Evolutionary conservation across 2,329 filamentous ascomycete genomes (phyloP).

Genomic region (Aspergillus sp.): DNA sequence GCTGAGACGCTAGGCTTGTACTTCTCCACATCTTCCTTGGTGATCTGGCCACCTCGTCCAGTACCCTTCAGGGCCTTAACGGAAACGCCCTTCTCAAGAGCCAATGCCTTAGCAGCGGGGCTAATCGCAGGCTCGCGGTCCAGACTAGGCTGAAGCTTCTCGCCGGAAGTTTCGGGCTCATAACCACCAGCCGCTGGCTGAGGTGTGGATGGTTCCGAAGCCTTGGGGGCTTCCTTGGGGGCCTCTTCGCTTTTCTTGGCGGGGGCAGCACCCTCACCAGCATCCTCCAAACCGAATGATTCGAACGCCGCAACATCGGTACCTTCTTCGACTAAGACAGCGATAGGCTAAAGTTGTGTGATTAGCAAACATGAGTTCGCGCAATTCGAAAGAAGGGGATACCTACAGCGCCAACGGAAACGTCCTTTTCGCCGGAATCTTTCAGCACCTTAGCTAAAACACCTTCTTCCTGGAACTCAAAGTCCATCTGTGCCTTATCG

Average conservation of each 20-base stretch:
- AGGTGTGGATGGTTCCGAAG: constrained; percentile 64
- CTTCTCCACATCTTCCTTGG: constrained; percentile 91
- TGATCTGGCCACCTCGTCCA: constrained; percentile 82
- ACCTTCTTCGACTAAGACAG: constrained; percentile 89
- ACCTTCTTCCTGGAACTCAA: constrained; percentile 98
- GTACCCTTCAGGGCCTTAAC: constrained; percentile 80
- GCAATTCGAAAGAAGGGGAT: constrained; percentile 1
- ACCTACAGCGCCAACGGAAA: constrained; percentile 91
- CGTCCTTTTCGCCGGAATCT: constrained; percentile 89
- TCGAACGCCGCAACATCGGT: constrained; percentile 85
- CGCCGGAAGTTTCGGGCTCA: constrained; percentile 71
- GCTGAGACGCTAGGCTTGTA: constrained; percentile 58
- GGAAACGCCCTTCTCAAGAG: constrained; percentile 78
- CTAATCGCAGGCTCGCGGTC: constrained; percentile 76
- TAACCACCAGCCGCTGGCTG: constrained; percentile 49
- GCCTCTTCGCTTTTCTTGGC: constrained; percentile 54
- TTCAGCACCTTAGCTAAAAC: constrained; percentile 91
- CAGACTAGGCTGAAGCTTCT: constrained; percentile 77
- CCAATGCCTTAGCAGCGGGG: constrained; percentile 75
- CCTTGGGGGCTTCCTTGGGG: constrained; percentile 14
- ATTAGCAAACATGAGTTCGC: constrained; percentile 16
- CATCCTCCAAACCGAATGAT: constrained; percentile 82
- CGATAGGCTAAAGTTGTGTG: constrained; percentile 71
- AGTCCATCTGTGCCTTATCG: constrained; percentile 99
- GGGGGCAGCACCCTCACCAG: constrained; percentile 69